Base-by-base conservation (phyloP, 192 early-diverging fungal genomes). In the Podila epigama region DNA sequence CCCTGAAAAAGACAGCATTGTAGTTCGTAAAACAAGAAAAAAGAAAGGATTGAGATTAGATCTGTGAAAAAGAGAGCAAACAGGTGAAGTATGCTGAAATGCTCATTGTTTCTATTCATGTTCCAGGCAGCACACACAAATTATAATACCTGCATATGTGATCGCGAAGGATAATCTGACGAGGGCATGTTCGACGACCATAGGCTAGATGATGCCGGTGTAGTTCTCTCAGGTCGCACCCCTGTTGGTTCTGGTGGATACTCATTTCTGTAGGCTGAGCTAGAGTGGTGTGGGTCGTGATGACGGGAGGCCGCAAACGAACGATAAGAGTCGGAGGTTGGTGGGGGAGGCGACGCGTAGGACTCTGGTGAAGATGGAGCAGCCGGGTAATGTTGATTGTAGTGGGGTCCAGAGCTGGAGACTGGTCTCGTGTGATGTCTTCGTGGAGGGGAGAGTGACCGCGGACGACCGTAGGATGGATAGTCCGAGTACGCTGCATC, bases 291-390 rank as follows among this genome's bases (percentile, higher is more conserved):
- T 36, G 58, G 54, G 8, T 52, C 54, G 10, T 50, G 56, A 8
- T 63, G 70, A 31, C 35, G 59, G 10, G 63, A 56, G 1, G 58
- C 71, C 28, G 66, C 66, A 39, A 67, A 75, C 12, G 60, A 53
- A 22, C 51, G 71, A 28, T 75, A 75, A n/a, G n/a, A n/a, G 18
- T 63, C 44, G 25, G 67, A 58, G 39, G 28, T 61, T 22, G 59
- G 58, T 25, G 63, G 57, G 32, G 71, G 64, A 25, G 71, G 64
- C 22, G 71, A 75, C 42, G 58, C 71, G 33, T 75, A 75, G 34
- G 64, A 58, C 56, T 37, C 64, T 25, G 63, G 71, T 2, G 71
- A 75, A 5, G 71, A 52, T 13, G 69, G 64, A 2, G 61, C 41
- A 9, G 63, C 63, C 36, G 71, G 3, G 16, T 75, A 75, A n/a